Percentiles rank a stretch among this genome's conserved stretches.
phyloP scores from a whole-genome alignment of 31 red algal species.

The Odonthalia washingtoniensis region DNA sequence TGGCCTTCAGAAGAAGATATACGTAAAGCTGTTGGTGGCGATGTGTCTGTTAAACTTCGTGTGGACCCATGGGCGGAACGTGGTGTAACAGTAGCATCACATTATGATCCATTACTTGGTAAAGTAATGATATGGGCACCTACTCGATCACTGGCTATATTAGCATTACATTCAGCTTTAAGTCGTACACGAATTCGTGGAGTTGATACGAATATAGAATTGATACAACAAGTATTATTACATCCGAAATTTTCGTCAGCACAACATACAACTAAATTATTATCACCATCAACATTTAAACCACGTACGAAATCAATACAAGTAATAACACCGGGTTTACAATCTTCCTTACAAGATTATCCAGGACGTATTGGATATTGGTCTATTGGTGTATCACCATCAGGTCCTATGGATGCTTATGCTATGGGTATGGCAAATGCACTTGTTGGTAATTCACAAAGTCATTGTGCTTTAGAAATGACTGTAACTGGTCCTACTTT shows the following conservation, averaged over 20 bases:
- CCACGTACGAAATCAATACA: conserved; percentile 56
- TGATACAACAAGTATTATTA: conserved; percentile 60
- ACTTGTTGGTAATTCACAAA: conserved; percentile 61
- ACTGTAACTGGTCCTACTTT: conserved; percentile 74
- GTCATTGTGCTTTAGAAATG: conserved; percentile 69
- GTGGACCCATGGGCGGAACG: conserved; percentile 81
- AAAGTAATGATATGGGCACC: conserved; percentile 84
- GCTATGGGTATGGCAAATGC: conserved; percentile 84
- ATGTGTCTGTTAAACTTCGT: conserved; percentile 46
- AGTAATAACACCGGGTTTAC: conserved; percentile 72
- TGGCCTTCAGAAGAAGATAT: conserved; percentile 48
- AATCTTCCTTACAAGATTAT: conserved; percentile 79
- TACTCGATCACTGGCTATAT: conserved; percentile 62
- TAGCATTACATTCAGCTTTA: conserved; percentile 63
- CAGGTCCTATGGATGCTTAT: conserved; percentile 82
- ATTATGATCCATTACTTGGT: conserved; percentile 89
- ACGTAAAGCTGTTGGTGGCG: background rate
- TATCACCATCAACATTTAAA: conserved; percentile 64
- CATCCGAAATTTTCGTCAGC: conserved; percentile 73
- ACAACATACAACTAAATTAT: conserved; percentile 73
- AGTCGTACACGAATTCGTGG: conserved; percentile 64
- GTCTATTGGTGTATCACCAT: conserved; percentile 79
- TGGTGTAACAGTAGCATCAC: conserved; percentile 60
- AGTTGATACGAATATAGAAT: conserved; percentile 75
- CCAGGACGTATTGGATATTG: conserved; percentile 81